Evolutionary conservation across 2,329 filamentous ascomycete species (phyloP).

Genomic region (Aspergillus calidoustus): DNA sequence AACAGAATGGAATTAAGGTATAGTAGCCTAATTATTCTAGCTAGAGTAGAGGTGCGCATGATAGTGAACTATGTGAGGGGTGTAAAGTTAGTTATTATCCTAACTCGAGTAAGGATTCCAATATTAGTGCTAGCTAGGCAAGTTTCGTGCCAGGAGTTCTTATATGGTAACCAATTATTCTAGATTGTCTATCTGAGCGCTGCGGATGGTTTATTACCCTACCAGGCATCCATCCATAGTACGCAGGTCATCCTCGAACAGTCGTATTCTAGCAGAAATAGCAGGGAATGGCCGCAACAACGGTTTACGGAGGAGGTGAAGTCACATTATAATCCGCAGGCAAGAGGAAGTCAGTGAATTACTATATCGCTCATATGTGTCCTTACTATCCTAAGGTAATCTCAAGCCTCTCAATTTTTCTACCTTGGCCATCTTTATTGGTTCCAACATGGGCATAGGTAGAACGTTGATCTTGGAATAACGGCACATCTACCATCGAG

Average conservation of each 20-base stretch:
- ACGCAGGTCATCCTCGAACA: neutral
- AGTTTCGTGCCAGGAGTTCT: constrained; percentile 18
- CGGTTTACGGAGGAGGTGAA: neutral
- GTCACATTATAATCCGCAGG: neutral
- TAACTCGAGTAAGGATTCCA: constrained; percentile 20
- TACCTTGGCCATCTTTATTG: neutral
- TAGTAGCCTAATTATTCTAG: neutral
- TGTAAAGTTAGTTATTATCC: constrained; percentile 16
- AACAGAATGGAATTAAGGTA: constrained; percentile 4
- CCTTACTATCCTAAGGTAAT: neutral
- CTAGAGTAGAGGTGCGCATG: constrained; percentile 3
- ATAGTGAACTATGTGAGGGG: constrained; percentile 6
- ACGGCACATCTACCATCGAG: too few species aligned
- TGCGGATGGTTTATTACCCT: neutral
- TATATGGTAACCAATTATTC: constrained; percentile 20
- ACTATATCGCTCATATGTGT: neutral
- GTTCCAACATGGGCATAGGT: neutral
- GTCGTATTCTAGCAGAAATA: too few species aligned
- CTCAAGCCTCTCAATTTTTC: neutral
- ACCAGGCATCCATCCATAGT: neutral
- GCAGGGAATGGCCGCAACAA: neutral
- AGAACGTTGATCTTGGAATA: too few species aligned
- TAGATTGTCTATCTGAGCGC: constrained; percentile 19
- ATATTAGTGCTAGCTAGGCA: constrained; percentile 20
- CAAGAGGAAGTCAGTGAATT: neutral